A percentile compares a stretch with the other conserved stretches of the same genome.
Conservation (phyloP, 2,329 filamentous ascomycete species). For the Neonectria punicea region DNA sequence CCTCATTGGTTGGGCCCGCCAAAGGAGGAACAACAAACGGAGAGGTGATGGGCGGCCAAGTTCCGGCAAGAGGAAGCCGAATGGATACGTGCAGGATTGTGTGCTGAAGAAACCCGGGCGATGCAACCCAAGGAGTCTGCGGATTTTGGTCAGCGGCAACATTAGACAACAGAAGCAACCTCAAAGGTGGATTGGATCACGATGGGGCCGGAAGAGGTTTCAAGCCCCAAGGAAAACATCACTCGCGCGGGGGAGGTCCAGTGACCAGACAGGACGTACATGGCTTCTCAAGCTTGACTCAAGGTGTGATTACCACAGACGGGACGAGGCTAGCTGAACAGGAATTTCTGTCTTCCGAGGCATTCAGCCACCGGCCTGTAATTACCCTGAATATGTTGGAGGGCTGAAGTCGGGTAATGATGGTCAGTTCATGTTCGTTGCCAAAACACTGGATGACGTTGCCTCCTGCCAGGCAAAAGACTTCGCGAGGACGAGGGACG, state of each 20-base stretch:
- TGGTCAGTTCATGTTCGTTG: constrained; percentile 34
- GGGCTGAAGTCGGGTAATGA: constrained; percentile 3
- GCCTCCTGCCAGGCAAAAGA: constrained; percentile 19
- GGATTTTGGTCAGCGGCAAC: constrained; percentile 26
- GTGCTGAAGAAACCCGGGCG: constrained; percentile 34
- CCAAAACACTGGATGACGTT: constrained; percentile 20
- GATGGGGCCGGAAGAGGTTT: background rate
- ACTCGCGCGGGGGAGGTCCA: constrained; percentile 16
- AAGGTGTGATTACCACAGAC: constrained; percentile 28
- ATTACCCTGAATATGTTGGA: constrained; percentile 33
- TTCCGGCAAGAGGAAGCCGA: constrained; percentile 36
- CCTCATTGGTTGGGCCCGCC: constrained; percentile 30
- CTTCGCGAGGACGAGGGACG: constrained; percentile 23
- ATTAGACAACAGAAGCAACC: background rate
- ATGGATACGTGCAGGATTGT: constrained; percentile 28
- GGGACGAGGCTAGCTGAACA: constrained; percentile 34
- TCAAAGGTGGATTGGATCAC: background rate
- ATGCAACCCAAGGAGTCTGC: constrained; percentile 16
- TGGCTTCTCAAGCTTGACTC: constrained; percentile 29
- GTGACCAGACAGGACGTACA: constrained; percentile 24
- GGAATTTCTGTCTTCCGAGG: constrained; percentile 26
- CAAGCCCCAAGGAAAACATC: background rate
- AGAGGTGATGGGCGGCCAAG: constrained; percentile 29
- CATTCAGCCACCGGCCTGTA: constrained; percentile 31
- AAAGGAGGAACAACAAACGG: constrained; percentile 32